Evolutionary conservation across 2,329 filamentous ascomycete species (phyloP).

Genomic region (Exophiala sp.): DNA sequence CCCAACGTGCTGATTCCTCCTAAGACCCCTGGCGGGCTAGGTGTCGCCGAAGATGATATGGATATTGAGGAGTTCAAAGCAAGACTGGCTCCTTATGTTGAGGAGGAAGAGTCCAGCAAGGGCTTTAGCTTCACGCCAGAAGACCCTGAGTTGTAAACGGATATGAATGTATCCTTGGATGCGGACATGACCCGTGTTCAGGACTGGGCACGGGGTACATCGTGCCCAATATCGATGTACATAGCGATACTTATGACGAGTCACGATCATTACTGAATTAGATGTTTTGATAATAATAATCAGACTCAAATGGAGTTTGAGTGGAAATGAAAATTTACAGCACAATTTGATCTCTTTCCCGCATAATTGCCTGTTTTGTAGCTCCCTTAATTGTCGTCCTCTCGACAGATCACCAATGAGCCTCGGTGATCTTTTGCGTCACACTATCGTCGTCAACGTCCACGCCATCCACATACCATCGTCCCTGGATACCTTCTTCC

Average conservation of each 20-base stretch:
- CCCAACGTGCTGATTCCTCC: conserved; percentile 73
- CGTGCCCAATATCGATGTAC: no score
- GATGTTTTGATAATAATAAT: no score
- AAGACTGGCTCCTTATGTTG: conserved; percentile 48
- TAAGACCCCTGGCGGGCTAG: conserved; percentile 46
- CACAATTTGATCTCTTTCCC: no score
- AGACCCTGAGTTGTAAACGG: conserved; percentile 14
- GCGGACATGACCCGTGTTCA: no score
- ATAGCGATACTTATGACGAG: no score
- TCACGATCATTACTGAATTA: no score
- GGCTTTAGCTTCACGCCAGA: conserved; percentile 11
- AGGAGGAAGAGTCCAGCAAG: conserved; percentile 19
- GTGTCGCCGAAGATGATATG: conserved; percentile 36
- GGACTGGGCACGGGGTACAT: no score
- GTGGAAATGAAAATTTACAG: no score
- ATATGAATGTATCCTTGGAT: background rate
- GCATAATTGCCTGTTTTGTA: background rate
- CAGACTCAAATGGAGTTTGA: no score
- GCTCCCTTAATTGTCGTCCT: background rate
- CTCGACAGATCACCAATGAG: conserved; percentile 21
- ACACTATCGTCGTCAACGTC: conserved; percentile 37
- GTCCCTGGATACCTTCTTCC: conserved; percentile 32
- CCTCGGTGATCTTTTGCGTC: conserved; percentile 27
- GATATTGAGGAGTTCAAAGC: conserved; percentile 62
- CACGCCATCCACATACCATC: conserved; percentile 45